These are phyloP conservation scores for Stemphylium lycopersici DNA, from an alignment of 2,329 filamentous ascomycete genomes.

Conservation along the genomic window DNA sequence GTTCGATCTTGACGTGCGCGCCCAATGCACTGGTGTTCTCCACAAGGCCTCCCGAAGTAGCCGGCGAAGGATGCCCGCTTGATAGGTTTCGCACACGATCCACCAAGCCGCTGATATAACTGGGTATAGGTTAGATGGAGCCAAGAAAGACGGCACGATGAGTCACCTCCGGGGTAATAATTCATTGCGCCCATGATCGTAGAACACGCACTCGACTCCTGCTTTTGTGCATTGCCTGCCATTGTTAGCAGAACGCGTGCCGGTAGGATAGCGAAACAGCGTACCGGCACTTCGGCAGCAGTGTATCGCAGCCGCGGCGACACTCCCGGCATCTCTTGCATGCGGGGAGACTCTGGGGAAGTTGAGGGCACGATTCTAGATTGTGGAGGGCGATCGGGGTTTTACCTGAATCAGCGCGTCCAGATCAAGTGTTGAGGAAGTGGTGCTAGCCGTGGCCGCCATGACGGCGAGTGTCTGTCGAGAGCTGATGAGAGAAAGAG, in stretches of 20 bases:
- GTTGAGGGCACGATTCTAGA: conserved; percentile 13
- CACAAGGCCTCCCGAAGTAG: conserved; percentile 20
- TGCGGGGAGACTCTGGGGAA: conserved; percentile 37
- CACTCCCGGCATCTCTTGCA: conserved; percentile 46
- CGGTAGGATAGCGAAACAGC: conserved; percentile 1
- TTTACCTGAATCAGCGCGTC: conserved; percentile 34
- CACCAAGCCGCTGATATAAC: conserved; percentile 45
- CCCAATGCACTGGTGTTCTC: conserved; percentile 12
- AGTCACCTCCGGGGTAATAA: conserved; percentile 39
- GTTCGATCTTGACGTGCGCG: conserved; percentile 20
- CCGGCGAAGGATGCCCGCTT: conserved; percentile 26
- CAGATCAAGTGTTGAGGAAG: conserved; percentile 24
- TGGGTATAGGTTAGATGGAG: conserved; percentile 22
- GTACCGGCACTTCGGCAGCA: conserved; percentile 45
- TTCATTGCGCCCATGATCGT: conserved; percentile 42
- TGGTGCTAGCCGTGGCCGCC: conserved; percentile 22
- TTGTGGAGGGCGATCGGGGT: conserved; percentile 5
- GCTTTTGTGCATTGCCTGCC: conserved; percentile 46
- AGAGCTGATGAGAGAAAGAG: neutral
- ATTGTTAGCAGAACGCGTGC: conserved; percentile 11
- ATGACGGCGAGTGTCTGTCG: conserved; percentile 13
- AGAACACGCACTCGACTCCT: conserved; percentile 43
- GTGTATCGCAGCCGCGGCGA: conserved; percentile 46
- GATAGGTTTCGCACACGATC: conserved; percentile 43
- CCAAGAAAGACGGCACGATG: neutral